phyloP scores from a whole-genome alignment of 257 asterid species.

The Solanum chilense region DNA sequence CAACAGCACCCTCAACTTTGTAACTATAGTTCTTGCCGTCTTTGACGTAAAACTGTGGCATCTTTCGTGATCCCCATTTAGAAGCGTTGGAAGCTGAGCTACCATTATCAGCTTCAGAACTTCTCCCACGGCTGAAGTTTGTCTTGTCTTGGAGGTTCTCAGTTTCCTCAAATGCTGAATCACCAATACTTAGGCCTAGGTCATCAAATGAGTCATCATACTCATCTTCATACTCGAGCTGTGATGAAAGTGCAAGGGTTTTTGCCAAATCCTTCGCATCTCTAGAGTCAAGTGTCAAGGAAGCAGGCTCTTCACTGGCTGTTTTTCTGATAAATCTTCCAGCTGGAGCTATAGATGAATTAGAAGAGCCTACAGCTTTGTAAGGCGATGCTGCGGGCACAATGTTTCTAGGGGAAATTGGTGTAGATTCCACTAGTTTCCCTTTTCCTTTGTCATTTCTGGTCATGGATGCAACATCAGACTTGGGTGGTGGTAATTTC shows the following conservation, averaged over 20 bases:
- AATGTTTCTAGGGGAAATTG: slow-evolving; percentile 8
- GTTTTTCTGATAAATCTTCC: slow-evolving; percentile 84
- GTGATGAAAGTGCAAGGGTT: slow-evolving; percentile 65
- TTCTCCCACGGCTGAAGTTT: slow-evolving; percentile 18
- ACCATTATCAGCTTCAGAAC: slow-evolving; percentile 18
- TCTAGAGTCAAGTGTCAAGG: slow-evolving; percentile 34
- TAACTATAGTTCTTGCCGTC: slow-evolving; percentile 95
- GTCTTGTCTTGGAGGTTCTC: slow-evolving; percentile 24
- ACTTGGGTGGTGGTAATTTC: slow-evolving; percentile 34
- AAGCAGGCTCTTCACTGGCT: slow-evolving; percentile 22
- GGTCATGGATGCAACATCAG: slow-evolving; percentile 20
- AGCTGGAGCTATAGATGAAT: slow-evolving; percentile 37
- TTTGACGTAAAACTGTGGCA: slow-evolving; percentile 80
- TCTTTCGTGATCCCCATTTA: slow-evolving; percentile 59
- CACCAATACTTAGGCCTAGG: slow-evolving; percentile 73
- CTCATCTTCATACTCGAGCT: slow-evolving; percentile 92
- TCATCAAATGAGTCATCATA: slow-evolving; percentile 97
- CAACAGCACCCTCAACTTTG: slow-evolving; percentile 83
- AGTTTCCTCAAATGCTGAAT: slow-evolving; percentile 58
- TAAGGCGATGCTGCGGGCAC: slow-evolving; percentile 8
- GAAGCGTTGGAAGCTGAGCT: slow-evolving; percentile 26
- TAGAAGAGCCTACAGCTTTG: slow-evolving; percentile 29
- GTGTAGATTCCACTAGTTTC: slow-evolving; percentile 36
- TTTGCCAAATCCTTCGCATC: slow-evolving; percentile 38
- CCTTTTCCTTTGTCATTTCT: slow-evolving; percentile 70